Base-by-base conservation (phyloP, 2,329 filamentous ascomycete genomes). In the Chaetomium strumarium region DNA sequence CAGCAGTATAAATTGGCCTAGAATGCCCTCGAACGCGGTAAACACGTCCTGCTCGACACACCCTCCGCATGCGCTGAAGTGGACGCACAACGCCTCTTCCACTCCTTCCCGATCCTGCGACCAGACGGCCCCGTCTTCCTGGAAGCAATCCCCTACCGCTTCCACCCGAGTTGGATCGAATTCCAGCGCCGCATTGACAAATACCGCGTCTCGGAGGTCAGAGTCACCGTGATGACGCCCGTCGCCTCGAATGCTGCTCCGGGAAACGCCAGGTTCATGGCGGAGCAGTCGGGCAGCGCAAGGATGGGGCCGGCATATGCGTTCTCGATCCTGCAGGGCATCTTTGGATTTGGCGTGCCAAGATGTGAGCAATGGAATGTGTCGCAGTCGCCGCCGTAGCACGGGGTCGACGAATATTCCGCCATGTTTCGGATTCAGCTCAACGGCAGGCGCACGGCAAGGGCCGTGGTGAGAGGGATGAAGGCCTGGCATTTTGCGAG, bases 21-120 rank as follows among this genome's bases (percentile, higher is more conserved):
- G 14, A 71, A 72, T 48, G 70, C 75, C 3, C 64, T 81, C 19
- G 59, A 65, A 19, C 72, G 71, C 3, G 74, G 75, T 4, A 81
- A 80, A 57, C 77, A 81, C 58, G 77, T 82, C 17, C 70, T 81
- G 0, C 64, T 80, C 2, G 78, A 81, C 61, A 80, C 80, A 61
- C 77, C 78, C 0, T 69, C 71, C 0, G 70, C 68, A n/a, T 70
- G 69, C 24, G 80, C 77, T 58, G 61, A 66, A 3, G 52, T 46
- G 0, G 75, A 81, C 60, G 76, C 75, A 2, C 60, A 63, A 16
- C 56, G 59, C 0, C 68, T 80, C 14, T 79, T 79, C 60, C 64
- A 60, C 30, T 65, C 67, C 17, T 68, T 70, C 0, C 53, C 68
- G 13, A 58, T 74, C 41, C 54, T 56, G 5, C 46, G 60, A 0